Base-by-base conservation (phyloP, 768 basidiomycete species). In the Clitopilus passeckerianus region DNA sequence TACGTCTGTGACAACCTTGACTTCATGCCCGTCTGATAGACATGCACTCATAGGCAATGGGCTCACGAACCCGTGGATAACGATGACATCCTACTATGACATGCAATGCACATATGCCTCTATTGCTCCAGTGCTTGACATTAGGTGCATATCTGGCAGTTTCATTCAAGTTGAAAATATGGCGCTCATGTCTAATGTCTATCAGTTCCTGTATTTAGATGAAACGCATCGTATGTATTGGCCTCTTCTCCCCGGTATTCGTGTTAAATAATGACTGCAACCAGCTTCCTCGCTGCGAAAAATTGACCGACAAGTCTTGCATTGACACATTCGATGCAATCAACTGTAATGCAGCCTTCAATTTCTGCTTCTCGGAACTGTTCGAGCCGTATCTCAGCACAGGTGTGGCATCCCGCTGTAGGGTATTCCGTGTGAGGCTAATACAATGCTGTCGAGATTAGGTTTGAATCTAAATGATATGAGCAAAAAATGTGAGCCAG, bases 391-490 rank as follows among this genome's bases (percentile, higher is more conserved):
- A 77, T 74, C 58, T 74, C 65, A 65, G 73, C 60, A 74, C 75
- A 62, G 72, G 78, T 80, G 34, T 67, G 80, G 59, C 43, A 34
- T 7, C 41, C 53, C 12, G 0, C 27, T 16, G 56, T 23, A 1
- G 16, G 22, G 63, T 23, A 7, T 12, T 53, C 60, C 27, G 24
- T 52, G 16, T 8, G 4, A 30, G 27, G 7, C 23, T 15, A 37
- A 44, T 53, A 16, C 15, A 22, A 24, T 24, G 24, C 9, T 57
- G 33, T 27, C 41, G 41, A 4, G 10, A 22, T 10, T 54, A 77
- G 78, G 75, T 10, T 71, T 73, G 68, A 86, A 86, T 66, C 83
- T 81, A 1, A 91, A 93, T 66, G 89, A 93, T 65, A 81, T 93
- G 54, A 86, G 80, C 65, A 79, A 80, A 65, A 70, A 74, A 33